Conservation (phyloP, 805 yeast genomes). For the Cyberlindnera petersonii region DNA sequence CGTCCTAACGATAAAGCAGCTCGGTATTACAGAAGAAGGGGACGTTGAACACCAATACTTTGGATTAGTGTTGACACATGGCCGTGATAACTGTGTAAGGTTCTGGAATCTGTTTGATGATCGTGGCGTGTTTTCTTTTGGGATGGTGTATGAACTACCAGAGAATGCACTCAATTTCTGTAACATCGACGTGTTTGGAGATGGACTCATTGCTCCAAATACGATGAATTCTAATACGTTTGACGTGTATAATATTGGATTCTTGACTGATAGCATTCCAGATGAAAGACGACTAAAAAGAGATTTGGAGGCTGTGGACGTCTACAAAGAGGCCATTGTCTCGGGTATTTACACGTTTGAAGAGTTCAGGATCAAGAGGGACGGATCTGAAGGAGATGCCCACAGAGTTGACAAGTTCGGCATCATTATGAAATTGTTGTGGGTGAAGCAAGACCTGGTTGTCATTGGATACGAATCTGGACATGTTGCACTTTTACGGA, state of each 20-base stretch:
- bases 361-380: conserved; percentile 16
- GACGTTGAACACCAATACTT: conserved; percentile 25
- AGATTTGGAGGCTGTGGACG: conserved; percentile 23
- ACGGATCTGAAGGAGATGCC: conserved; percentile 8
- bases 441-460: conserved; percentile 32
- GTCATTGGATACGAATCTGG: conserved; percentile 76
- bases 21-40: conserved; percentile 31
- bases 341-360: conserved; percentile 15
- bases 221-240: conserved; percentile 58
- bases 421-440: conserved; percentile 57
- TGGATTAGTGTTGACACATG: conserved; percentile 57
- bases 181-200: conserved; percentile 44
- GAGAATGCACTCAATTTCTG: conserved; percentile 74
- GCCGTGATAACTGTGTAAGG: conserved; percentile 54
- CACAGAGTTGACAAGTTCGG: conserved; percentile 44
- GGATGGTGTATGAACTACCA: conserved; percentile 47
- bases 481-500: conserved; percentile 36
- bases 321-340: conserved; percentile 14
- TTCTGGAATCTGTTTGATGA: conserved; percentile 39
- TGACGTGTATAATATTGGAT: conserved; percentile 51
- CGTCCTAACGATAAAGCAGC: conserved; percentile 47
- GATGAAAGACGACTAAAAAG: conserved; percentile 23
- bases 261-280: conserved; percentile 12
- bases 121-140: conserved; percentile 2
- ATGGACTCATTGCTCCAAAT: conserved; percentile 52